Conservation (phyloP, 2,329 filamentous ascomycete genomes). For the Chaetomium sp. region DNA sequence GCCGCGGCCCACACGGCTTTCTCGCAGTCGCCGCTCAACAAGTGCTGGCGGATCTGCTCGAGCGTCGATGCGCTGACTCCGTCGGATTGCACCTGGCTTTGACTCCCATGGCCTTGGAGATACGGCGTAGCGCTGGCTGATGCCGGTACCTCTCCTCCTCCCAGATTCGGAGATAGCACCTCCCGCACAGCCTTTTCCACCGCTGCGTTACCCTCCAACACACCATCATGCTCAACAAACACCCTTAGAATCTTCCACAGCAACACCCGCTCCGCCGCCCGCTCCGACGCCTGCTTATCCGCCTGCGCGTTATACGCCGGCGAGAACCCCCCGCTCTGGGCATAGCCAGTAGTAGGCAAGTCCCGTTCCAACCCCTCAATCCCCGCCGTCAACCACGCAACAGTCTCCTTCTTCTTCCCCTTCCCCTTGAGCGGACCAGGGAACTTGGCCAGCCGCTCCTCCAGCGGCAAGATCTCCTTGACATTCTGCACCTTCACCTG, state of each 20-base stretch:
- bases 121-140: constrained; percentile 25
- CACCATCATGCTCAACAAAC: constrained; percentile 81
- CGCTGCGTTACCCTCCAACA: constrained; percentile 63
- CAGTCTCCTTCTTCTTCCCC: constrained; percentile 88
- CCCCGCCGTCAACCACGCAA: constrained; percentile 70
- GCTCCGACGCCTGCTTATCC: constrained; percentile 52
- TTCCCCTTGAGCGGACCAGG: constrained; percentile 86
- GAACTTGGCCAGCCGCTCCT: constrained; percentile 71
- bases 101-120: constrained; percentile 20
- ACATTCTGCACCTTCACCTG: constrained; percentile 72
- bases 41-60: constrained; percentile 63
- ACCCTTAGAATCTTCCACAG: constrained; percentile 81
- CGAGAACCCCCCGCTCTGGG: constrained; percentile 41
- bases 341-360: constrained; percentile 42
- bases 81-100: constrained; percentile 40
- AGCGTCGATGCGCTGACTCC: constrained; percentile 62
- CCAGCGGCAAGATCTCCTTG: constrained; percentile 65
- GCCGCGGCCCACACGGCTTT: constrained; percentile 90
- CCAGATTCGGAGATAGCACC: constrained; percentile 58
- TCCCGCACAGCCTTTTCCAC: constrained; percentile 70
- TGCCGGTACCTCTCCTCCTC: constrained; percentile 16
- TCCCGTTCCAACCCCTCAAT: constrained; percentile 67
- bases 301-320: too few species aligned
- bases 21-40: constrained; percentile 77
- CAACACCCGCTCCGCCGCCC: constrained; percentile 70